These are phyloP conservation scores for Thelonectria discophora DNA, from an alignment of 2,329 filamentous ascomycete species.

Conservation along the genomic window DNA sequence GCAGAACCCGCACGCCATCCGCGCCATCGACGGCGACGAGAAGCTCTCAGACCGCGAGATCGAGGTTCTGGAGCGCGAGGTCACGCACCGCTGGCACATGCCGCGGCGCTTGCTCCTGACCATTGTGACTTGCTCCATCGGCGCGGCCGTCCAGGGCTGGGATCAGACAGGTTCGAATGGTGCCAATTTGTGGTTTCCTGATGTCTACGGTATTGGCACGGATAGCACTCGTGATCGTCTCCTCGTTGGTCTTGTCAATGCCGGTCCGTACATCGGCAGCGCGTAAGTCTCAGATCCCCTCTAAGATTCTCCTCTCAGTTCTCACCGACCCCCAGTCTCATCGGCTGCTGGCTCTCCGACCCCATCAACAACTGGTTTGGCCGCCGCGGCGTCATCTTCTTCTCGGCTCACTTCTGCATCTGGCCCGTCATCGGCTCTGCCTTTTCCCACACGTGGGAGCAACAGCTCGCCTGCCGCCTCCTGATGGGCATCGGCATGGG, in stretches of 20 bases:
- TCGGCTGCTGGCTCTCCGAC: constrained; percentile 72
- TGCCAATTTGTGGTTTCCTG: constrained; percentile 68
- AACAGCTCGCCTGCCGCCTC: constrained; percentile 72
- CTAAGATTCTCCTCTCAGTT: background rate
- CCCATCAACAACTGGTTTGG: constrained; percentile 62
- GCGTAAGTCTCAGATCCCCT: constrained; percentile 46
- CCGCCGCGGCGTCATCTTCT: constrained; percentile 69
- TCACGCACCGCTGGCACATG: constrained; percentile 72
- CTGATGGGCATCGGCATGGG: constrained; percentile 76
- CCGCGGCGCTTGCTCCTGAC: constrained; percentile 71
- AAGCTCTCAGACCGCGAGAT: constrained; percentile 53
- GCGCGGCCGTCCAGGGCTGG: constrained; percentile 74
- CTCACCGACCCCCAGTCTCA: constrained; percentile 42
- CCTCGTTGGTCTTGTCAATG: constrained; percentile 74
- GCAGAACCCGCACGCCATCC: constrained; percentile 64
- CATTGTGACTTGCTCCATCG: constrained; percentile 72
- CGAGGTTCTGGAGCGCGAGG: constrained; percentile 65
- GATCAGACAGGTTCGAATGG: constrained; percentile 70
- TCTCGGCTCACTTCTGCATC: constrained; percentile 77
- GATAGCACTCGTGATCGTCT: constrained; percentile 47
- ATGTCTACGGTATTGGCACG: constrained; percentile 51
- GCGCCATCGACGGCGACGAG: constrained; percentile 62
- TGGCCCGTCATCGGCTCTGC: constrained; percentile 70
- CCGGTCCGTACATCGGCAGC: constrained; percentile 59
- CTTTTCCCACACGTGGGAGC: constrained; percentile 71